phyloP scores from a whole-genome alignment of 2,329 filamentous ascomycete genomes.

The Clarireedia monteithiana region DNA sequence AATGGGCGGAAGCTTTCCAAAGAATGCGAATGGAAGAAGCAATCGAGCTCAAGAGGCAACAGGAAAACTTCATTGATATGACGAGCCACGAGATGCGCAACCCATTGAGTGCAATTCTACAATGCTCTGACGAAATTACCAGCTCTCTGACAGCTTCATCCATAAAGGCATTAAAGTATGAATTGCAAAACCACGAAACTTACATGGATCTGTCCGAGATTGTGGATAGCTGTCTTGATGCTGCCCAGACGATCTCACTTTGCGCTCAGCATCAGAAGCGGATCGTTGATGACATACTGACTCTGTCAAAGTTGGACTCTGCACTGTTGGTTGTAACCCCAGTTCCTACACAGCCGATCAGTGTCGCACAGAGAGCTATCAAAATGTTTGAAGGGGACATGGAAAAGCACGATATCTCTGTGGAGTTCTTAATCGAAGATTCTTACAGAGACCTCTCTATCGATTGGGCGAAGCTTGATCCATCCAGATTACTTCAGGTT shows the following conservation, averaged over 20 bases:
- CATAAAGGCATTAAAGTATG: background rate
- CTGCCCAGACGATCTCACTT: slow-evolving; percentile 72
- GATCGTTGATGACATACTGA: slow-evolving; percentile 61
- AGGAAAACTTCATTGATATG: slow-evolving; percentile 77
- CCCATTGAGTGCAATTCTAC: slow-evolving; percentile 64
- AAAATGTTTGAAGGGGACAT: slow-evolving; percentile 78
- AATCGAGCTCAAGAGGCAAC: slow-evolving; percentile 55
- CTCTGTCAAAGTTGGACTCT: slow-evolving; percentile 62
- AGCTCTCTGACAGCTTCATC: slow-evolving; percentile 3
- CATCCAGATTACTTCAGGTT: slow-evolving; percentile 70
- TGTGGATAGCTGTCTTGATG: slow-evolving; percentile 55
- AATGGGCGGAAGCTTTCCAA: slow-evolving; percentile 52
- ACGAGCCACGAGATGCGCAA: slow-evolving; percentile 67
- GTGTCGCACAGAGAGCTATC: slow-evolving; percentile 59
- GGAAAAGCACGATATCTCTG: slow-evolving; percentile 61
- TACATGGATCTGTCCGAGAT: slow-evolving; percentile 38
- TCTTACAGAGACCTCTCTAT: slow-evolving; percentile 57
- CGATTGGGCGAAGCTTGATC: slow-evolving; percentile 68
- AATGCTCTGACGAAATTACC: slow-evolving; percentile 54
- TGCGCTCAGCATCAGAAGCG: slow-evolving; percentile 67
- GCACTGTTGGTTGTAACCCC: slow-evolving; percentile 64
- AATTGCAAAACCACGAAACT: background rate
- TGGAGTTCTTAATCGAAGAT: slow-evolving; percentile 61
- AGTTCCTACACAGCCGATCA: slow-evolving; percentile 58
- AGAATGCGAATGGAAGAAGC: slow-evolving; percentile 39